A percentile compares a stretch with the other conserved stretches of the same genome.
phyloP scores from a whole-genome alignment of 805 yeast species.

The Cyberlindnera misumaiensis region DNA sequence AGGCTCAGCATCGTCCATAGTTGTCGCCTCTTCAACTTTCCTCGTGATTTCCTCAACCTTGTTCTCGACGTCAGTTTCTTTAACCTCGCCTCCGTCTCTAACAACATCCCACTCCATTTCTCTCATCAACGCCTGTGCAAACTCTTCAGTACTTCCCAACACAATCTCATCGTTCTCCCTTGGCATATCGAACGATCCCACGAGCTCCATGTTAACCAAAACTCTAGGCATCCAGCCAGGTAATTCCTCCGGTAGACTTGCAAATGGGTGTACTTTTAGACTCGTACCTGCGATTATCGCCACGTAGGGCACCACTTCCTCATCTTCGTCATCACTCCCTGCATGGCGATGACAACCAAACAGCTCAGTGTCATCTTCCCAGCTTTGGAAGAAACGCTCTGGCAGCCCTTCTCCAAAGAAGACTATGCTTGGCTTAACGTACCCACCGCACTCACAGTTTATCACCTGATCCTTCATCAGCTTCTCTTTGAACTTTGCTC shows the following conservation, averaged over 20 bases:
- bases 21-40: no score
- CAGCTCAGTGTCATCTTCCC: conserved; percentile 46
- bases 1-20: no score
- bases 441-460: conserved; percentile 62
- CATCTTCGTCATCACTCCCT: background rate
- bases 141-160: conserved; percentile 60
- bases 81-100: no score
- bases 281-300: conserved; percentile 93
- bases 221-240: conserved; percentile 44
- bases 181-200: conserved; percentile 61
- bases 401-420: conserved; percentile 93
- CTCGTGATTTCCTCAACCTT: no score
- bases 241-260: conserved; percentile 68
- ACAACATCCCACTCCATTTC: conserved; percentile 53
- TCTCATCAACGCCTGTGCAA: conserved; percentile 46
- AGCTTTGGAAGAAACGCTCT: conserved; percentile 50
- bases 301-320: conserved; percentile 41
- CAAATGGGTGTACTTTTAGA: conserved; percentile 85
- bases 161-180: conserved; percentile 57
- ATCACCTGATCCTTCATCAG: conserved; percentile 31
- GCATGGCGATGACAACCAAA: conserved; percentile 8
- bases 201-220: conserved; percentile 66
- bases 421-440: conserved; percentile 89
- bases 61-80: no score
- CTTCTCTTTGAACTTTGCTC: conserved; percentile 35